Base-by-base conservation (phyloP, 345 rosid genomes). In the Turritis glabra region DNA sequence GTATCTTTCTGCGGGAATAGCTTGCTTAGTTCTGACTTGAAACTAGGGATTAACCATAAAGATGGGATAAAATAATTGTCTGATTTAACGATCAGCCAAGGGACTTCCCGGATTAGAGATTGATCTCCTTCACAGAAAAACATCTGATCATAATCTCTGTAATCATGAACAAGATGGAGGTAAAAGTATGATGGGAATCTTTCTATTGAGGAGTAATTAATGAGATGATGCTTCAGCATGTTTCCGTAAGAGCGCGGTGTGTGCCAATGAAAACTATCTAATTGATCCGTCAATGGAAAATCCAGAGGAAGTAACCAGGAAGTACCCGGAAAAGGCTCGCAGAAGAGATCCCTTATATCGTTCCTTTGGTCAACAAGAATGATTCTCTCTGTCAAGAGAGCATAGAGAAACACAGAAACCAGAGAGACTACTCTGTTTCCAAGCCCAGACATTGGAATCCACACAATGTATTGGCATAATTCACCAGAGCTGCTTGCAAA, bases 381-480 rank as follows among this genome's bases (percentile, higher is more conserved):
- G 54, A 87, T 83, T 35, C 91, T 80, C 43, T 85, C 66, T 0
- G 91, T 87, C 69, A 87, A 88, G 27, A 87, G 81, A 4, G 91
- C 88, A 48, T 87, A 87, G 43, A 83, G 88, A 63, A 88, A 88
- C 26, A 86, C 74, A 1, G 92, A 86, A 13, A 81, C 80, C 32
- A 86, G 77, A 23, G 86, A 68, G 11, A 88, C 33, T 63, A 88
- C 77, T 78, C 87, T 77, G 70, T 88, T 88, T 52, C 92, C 92
- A 21, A 88, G 66, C 9, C 92, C 92, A 7, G 77, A 75, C 30
- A 65, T 47, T 5, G 87, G 77, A 26, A 79, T 46, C 86, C 88
- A 88, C 8, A 84, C 85, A 3, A 84, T 54, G 61, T 88, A 86
- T 23, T 58, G 78, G 73, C 92, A 85, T 33, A 60, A 78, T 17